These are phyloP conservation scores for Camptophora hylomeconis DNA, from an alignment of 2,329 filamentous ascomycete species.

Conservation along the genomic window DNA sequence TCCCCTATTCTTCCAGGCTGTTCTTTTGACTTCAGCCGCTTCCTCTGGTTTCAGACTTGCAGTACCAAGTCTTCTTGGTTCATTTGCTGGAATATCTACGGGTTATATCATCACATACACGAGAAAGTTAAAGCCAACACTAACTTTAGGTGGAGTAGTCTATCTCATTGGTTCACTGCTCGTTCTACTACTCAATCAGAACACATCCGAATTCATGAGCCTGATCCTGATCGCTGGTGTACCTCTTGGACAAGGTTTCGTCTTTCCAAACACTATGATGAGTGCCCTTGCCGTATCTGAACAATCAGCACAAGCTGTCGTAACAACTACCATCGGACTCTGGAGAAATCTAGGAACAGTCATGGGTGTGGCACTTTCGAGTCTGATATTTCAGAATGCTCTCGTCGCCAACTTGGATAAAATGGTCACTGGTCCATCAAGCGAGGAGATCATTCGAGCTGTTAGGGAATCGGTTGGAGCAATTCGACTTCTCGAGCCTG, in stretches of 20 bases:
- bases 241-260: conserved; percentile 28
- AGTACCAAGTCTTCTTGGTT: conserved; percentile 17
- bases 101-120: conserved; percentile 35
- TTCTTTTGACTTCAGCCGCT: conserved; percentile 20
- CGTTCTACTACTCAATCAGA: conserved; percentile 24
- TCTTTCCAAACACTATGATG: conserved; percentile 28
- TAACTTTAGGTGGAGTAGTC: conserved; percentile 24
- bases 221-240: conserved; percentile 27
- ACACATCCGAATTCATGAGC: conserved; percentile 26
- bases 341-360: conserved; percentile 12
- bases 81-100: conserved; percentile 27
- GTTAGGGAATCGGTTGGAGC: conserved; percentile 3
- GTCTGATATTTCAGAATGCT: conserved; percentile 11
- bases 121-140: conserved; percentile 29
- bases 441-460: conserved; percentile 4
- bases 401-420: conserved; percentile 5
- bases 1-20: conserved; percentile 67
- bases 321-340: conserved; percentile 17
- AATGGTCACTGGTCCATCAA: conserved; percentile 3
- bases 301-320: conserved; percentile 31
- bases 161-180: conserved; percentile 25
- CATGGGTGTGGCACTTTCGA: conserved; percentile 11
- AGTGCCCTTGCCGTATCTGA: conserved; percentile 29
- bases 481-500: conserved; percentile 5
- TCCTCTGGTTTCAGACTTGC: conserved; percentile 10